Evolutionary conservation across 2,329 filamentous ascomycete genomes (phyloP), one percentile per base, ranked within the genome.

Genomic region (Coniochaeta prunicola): DNA sequence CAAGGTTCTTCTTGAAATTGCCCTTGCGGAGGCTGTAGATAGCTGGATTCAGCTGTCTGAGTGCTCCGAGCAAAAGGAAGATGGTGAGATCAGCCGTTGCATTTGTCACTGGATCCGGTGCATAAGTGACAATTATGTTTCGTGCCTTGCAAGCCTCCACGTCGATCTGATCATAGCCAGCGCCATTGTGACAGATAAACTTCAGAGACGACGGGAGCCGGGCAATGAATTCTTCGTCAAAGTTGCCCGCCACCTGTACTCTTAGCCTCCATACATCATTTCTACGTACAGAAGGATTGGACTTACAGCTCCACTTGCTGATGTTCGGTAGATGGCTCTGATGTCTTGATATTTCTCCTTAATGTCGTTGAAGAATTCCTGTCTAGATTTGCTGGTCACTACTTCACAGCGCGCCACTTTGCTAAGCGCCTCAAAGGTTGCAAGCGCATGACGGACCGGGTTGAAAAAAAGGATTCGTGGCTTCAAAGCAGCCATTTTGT

Each of bases 81-180:
- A 82, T 73, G 5, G 77, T 77, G 8, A 77, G 70, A 34, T 78
- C 76, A 7, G 76, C 79, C 15, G 79, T 82, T 5, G 79, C 76
- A 59, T 81, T 77, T 48, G 81, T 77, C 31, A 71, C 68, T 0
- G 67, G 68, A n/a, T 59, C 64, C 0, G 68, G 68, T 2, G 68
- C 69, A 61, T 76, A 64, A 13, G 68, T 66, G 6, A 70, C 65
- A n/a, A 64, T 65, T 55, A 70, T 68, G 24, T 57, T 55, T 13
- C 66, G 60, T 24, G 63, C 61, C 56, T 78, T 79, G 67, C 81
- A 84, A 24, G 77, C 79, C 1, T 73, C 68, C 15, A 84, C 73
- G 59, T 85, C 81, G 54, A 86, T 78, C 64, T 84, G 84, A 66
- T 85, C 82, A 68, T 86, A 86, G 4, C 82, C 82, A 1, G 82